Conservation (phyloP, 2,329 filamentous ascomycete genomes). For the Incumbomyces lentus region DNA sequence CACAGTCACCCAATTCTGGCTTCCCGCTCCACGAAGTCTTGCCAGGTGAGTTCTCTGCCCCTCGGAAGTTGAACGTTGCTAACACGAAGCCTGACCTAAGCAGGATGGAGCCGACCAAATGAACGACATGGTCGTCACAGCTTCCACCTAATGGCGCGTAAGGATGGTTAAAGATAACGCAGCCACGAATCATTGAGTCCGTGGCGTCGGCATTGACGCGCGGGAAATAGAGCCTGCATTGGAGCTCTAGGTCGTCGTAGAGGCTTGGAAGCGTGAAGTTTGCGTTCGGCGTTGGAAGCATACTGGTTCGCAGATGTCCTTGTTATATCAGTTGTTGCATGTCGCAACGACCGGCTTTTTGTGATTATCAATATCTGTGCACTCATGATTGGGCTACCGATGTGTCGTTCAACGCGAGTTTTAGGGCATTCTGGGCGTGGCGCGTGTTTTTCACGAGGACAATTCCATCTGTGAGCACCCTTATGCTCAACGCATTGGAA, state of each 20-base stretch:
- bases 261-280: slow-evolving; percentile 75
- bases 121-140: slow-evolving; percentile 72
- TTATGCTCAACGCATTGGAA: too few species aligned
- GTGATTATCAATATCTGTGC: too few species aligned
- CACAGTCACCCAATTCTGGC: slow-evolving; percentile 72
- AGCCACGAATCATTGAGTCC: slow-evolving; percentile 30
- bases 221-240: slow-evolving; percentile 77
- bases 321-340: too few species aligned
- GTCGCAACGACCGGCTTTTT: too few species aligned
- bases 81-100: slow-evolving; percentile 64
- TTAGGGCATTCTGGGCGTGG: too few species aligned
- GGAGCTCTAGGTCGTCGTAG: slow-evolving; percentile 63
- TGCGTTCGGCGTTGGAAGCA: slow-evolving; percentile 28
- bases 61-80: slow-evolving; percentile 86
- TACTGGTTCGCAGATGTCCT: slow-evolving; percentile 17
- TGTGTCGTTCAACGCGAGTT: too few species aligned
- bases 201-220: slow-evolving; percentile 24
- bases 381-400: too few species aligned
- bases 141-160: slow-evolving; percentile 80
- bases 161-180: slow-evolving; percentile 70
- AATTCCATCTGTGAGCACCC: too few species aligned
- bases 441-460: too few species aligned
- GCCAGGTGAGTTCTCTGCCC: slow-evolving; percentile 63
- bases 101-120: slow-evolving; percentile 53
- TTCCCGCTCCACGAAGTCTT: slow-evolving; percentile 79